A percentile compares a stretch with the other conserved stretches of the same genome.
These are phyloP conservation scores for Pulveroboletus sp. DNA, from an alignment of 768 basidiomycete genomes.

Conservation along the genomic window DNA sequence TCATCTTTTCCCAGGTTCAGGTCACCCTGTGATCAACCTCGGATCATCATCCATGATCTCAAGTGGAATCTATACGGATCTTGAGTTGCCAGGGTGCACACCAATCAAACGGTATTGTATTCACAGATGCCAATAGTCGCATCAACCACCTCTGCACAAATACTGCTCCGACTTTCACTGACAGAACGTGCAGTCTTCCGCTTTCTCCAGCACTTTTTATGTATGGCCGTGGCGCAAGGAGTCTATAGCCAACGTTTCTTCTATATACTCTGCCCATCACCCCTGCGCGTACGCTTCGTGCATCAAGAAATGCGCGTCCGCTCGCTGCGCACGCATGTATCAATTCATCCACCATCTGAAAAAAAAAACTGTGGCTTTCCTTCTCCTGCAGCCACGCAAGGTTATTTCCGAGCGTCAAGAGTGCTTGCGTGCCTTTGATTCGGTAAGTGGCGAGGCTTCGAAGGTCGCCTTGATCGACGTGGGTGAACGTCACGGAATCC, in stretches of 20 bases:
- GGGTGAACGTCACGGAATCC: neutral
- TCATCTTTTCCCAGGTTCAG: neutral
- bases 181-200: constrained; percentile 19
- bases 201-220: constrained; percentile 17
- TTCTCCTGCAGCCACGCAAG: constrained; percentile 23
- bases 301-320: constrained; percentile 23
- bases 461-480: constrained; percentile 12
- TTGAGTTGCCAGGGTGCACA: neutral
- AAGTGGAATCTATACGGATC: constrained; percentile 17
- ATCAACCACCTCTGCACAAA: constrained; percentile 22
- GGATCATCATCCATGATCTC: constrained; percentile 4
- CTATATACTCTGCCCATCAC: constrained; percentile 34
- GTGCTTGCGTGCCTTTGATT: constrained; percentile 16
- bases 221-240: constrained; percentile 21
- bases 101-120: neutral
- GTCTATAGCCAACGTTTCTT: constrained; percentile 21
- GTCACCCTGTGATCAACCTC: neutral
- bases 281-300: constrained; percentile 26
- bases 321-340: constrained; percentile 21
- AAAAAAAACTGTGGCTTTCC: constrained; percentile 23
- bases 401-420: constrained; percentile 16
- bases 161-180: constrained; percentile 13
- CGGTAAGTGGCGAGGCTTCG: constrained; percentile 19
- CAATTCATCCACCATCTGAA: constrained; percentile 30
- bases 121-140: constrained; percentile 18